These are phyloP conservation scores for Cercophora newfieldiana DNA, from an alignment of 495 filamentous ascomycete species.

Conservation along the genomic window DNA sequence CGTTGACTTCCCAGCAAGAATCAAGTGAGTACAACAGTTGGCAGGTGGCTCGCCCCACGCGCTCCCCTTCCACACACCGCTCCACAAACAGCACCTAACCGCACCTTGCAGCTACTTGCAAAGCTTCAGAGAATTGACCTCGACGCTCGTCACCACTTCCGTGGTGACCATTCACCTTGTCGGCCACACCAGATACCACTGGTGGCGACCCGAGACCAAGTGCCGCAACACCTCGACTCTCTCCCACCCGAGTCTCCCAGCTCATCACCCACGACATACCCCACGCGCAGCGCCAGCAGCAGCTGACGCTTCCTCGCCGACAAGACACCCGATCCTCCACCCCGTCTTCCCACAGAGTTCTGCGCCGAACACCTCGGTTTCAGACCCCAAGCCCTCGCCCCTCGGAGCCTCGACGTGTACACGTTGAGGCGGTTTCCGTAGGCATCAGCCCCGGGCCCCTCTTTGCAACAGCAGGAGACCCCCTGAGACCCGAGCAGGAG, in stretches of 20 bases:
- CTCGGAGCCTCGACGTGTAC: constrained; percentile 33
- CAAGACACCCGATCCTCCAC: constrained; percentile 38
- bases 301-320: constrained; percentile 37
- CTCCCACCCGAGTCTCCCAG: constrained; percentile 40
- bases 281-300: constrained; percentile 49
- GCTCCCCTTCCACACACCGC: neutral
- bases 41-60: neutral
- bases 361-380: constrained; percentile 52
- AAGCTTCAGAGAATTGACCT: neutral
- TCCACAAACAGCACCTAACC: constrained; percentile 11
- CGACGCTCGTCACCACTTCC: constrained; percentile 31
- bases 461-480: constrained; percentile 33
- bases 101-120: constrained; percentile 1
- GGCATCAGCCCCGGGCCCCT: constrained; percentile 38
- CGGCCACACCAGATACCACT: constrained; percentile 36
- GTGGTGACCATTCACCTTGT: constrained; percentile 52
- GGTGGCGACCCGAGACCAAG: constrained; percentile 38
- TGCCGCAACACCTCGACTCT: constrained; percentile 45
- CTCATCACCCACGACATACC: constrained; percentile 37
- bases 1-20: constrained; percentile 15
- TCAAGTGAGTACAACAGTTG: constrained; percentile 18
- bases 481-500: constrained; percentile 26
- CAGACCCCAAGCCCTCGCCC: constrained; percentile 43
- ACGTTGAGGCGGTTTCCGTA: constrained; percentile 37
- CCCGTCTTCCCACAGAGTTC: constrained; percentile 41